Evolutionary conservation across 495 filamentous ascomycete species (phyloP).

Genomic region (Penicillium subrubescens): DNA sequence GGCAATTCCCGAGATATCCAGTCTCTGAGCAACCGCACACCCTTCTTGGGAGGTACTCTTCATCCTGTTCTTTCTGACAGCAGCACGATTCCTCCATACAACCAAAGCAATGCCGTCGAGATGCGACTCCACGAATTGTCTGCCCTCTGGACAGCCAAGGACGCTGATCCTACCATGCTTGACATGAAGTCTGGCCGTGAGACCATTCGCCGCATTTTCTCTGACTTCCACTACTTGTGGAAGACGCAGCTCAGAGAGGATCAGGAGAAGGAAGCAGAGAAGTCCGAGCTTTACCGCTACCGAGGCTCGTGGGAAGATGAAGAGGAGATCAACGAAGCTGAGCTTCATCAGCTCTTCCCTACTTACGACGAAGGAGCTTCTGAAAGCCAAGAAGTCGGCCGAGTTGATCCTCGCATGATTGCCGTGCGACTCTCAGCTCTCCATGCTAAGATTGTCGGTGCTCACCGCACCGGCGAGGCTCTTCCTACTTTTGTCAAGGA

Average conservation of each 20-base stretch:
- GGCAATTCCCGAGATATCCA: slow-evolving; percentile 30
- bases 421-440: slow-evolving; percentile 53
- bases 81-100: slow-evolving; percentile 16
- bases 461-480: slow-evolving; percentile 27
- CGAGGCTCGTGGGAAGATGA: slow-evolving; percentile 71
- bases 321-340: slow-evolving; percentile 74
- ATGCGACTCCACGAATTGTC: slow-evolving; percentile 49
- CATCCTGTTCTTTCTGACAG: slow-evolving; percentile 27
- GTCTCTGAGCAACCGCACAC: slow-evolving; percentile 54
- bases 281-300: slow-evolving; percentile 78
- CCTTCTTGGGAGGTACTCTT: slow-evolving; percentile 61
- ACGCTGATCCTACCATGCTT: slow-evolving; percentile 38
- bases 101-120: slow-evolving; percentile 46
- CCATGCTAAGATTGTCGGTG: slow-evolving; percentile 54
- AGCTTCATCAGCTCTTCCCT: slow-evolving; percentile 80
- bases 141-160: slow-evolving; percentile 37
- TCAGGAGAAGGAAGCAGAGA: slow-evolving; percentile 68
- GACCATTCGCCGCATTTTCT: slow-evolving; percentile 54
- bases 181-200: slow-evolving; percentile 29
- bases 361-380: slow-evolving; percentile 59
- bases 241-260: slow-evolving; percentile 70
- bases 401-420: slow-evolving; percentile 45
- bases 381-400: slow-evolving; percentile 27
- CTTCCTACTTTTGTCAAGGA: slow-evolving; percentile 42
- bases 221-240: slow-evolving; percentile 77